Evolutionary conservation across 805 yeast genomes (phyloP).

Genomic region (Ogataea wickerhamii): DNA sequence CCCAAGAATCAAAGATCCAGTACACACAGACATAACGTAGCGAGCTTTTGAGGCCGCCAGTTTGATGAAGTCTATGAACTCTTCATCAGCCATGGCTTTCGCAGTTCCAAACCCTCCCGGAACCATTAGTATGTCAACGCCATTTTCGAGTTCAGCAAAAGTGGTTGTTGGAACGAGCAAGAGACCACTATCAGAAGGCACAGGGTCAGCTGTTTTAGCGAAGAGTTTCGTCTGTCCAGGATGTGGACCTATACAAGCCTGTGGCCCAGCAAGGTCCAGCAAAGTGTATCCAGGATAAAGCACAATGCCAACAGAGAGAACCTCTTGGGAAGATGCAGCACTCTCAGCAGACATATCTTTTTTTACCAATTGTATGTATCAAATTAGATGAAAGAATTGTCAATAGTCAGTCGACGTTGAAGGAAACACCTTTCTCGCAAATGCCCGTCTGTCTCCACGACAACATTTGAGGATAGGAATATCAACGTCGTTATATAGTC

Average conservation of each 20-base stretch:
- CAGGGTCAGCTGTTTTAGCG: background rate
- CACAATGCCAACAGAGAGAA: background rate
- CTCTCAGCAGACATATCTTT: too few species aligned
- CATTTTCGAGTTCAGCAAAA: background rate
- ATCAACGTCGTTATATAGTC: too few species aligned
- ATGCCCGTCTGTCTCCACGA: too few species aligned
- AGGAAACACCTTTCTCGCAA: too few species aligned
- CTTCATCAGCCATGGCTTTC: slow-evolving; percentile 1
- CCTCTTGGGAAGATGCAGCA: background rate
- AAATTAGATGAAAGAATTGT: too few species aligned
- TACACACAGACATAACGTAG: slow-evolving; percentile 1
- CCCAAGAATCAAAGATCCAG: slow-evolving; percentile 1
- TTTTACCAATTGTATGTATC: too few species aligned
- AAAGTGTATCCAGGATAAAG: slow-evolving; percentile 3
- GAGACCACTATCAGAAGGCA: slow-evolving; percentile 1
- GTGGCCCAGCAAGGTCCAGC: slow-evolving; percentile 2
- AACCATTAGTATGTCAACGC: slow-evolving; percentile 1
- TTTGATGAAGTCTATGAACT: background rate
- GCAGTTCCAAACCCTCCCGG: slow-evolving; percentile 1
- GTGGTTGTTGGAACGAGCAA: background rate
- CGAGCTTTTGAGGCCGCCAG: background rate
- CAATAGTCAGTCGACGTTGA: too few species aligned
- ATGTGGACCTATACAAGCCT: background rate
- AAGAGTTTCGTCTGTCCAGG: slow-evolving; percentile 4
- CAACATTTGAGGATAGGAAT: too few species aligned